phyloP scores from a whole-genome alignment of 2,329 filamentous ascomycete species.

The Curvularia spicifera region DNA sequence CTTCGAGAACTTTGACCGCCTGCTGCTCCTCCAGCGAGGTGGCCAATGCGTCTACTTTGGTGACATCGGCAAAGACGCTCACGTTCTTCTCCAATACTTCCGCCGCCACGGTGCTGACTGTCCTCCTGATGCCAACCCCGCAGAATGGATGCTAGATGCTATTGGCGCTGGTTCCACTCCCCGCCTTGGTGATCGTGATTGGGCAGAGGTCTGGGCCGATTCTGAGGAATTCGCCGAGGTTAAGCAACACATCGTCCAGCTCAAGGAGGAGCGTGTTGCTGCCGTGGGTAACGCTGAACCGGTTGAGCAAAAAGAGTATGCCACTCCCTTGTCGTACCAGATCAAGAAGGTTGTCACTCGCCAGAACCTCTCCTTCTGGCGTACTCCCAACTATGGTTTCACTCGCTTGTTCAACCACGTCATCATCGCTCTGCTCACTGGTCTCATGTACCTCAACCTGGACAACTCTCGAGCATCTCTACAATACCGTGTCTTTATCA shows the following conservation, averaged over 20 bases:
- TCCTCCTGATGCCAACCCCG: slow-evolving; percentile 61
- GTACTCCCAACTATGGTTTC: slow-evolving; percentile 87
- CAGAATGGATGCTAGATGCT: slow-evolving; percentile 85
- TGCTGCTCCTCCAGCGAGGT: slow-evolving; percentile 78
- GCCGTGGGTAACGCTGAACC: slow-evolving; percentile 53
- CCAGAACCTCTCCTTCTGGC: slow-evolving; percentile 81
- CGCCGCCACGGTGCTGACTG: slow-evolving; percentile 63
- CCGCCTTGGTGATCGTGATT: slow-evolving; percentile 76
- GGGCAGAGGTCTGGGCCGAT: slow-evolving; percentile 79
- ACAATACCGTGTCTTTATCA: slow-evolving; percentile 86
- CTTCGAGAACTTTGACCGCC: slow-evolving; percentile 86
- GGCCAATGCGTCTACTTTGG: slow-evolving; percentile 87
- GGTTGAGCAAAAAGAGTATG: slow-evolving; percentile 75
- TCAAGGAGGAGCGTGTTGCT: slow-evolving; percentile 67
- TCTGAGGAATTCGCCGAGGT: slow-evolving; percentile 71
- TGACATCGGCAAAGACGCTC: slow-evolving; percentile 78
- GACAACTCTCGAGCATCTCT: slow-evolving; percentile 76
- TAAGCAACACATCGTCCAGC: slow-evolving; percentile 69
- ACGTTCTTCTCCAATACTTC: slow-evolving; percentile 68
- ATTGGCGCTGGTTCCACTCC: slow-evolving; percentile 77
- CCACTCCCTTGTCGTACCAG: slow-evolving; percentile 80
- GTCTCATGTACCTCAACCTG: slow-evolving; percentile 79
- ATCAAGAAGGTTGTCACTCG: slow-evolving; percentile 75
- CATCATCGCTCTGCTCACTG: slow-evolving; percentile 77
- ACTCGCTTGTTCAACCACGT: slow-evolving; percentile 86